Evolutionary conservation across 768 basidiomycete species (phyloP).

Genomic region (Sarcomyxa edulis): DNA sequence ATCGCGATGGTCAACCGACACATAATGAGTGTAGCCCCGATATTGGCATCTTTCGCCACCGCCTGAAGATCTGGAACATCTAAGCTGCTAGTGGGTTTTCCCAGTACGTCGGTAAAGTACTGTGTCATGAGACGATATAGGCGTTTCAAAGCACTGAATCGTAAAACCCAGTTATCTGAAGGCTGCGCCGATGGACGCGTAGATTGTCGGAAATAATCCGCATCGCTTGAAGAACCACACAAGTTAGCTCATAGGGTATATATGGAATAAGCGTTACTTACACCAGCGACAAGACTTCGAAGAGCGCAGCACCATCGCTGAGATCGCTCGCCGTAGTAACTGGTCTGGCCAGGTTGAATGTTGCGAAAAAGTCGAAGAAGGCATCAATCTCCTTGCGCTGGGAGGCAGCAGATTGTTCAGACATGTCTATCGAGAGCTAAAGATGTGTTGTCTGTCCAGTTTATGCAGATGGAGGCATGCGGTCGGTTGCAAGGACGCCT

Average conservation of each 20-base stretch:
- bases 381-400: slow-evolving; percentile 67
- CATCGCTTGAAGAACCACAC: slow-evolving; percentile 50
- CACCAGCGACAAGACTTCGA: slow-evolving; percentile 73
- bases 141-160: slow-evolving; percentile 78
- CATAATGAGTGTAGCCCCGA: slow-evolving; percentile 62
- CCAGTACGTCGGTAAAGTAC: slow-evolving; percentile 80
- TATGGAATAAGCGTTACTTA: slow-evolving; percentile 31
- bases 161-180: slow-evolving; percentile 86
- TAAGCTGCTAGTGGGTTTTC: slow-evolving; percentile 69
- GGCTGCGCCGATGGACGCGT: slow-evolving; percentile 53
- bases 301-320: slow-evolving; percentile 73
- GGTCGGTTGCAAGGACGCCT: too few relatives aligned
- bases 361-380: slow-evolving; percentile 76
- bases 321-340: slow-evolving; percentile 65
- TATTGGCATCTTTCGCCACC: slow-evolving; percentile 71
- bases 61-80: slow-evolving; percentile 87
- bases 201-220: slow-evolving; percentile 68
- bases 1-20: slow-evolving; percentile 82
- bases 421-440: too few relatives aligned
- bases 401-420: too few relatives aligned
- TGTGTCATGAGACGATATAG: slow-evolving; percentile 86
- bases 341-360: slow-evolving; percentile 63
- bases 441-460: too few relatives aligned
- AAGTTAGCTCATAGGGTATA: slow-evolving; percentile 4
- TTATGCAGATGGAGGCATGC: too few relatives aligned